Base-by-base conservation (phyloP, 495 filamentous ascomycete genomes). In the Xylaria intraflava region DNA sequence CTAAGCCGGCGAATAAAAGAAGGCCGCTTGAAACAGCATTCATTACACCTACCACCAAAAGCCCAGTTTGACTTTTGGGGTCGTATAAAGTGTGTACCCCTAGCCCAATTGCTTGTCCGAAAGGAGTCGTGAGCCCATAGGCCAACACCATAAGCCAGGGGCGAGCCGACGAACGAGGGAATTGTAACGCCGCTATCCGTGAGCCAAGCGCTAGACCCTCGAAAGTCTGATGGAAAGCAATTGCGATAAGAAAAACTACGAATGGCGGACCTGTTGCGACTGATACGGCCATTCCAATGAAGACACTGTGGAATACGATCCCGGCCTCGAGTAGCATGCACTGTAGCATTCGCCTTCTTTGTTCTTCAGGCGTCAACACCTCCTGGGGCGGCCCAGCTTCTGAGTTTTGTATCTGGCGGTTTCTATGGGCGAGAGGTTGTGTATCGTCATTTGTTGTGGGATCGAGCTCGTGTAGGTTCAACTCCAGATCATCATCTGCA, bases 71-170 rank as follows among this genome's bases (percentile, higher is more conserved):
- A 60, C 85, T 89, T 30, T 78, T 76, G 17, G 92, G 92, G 58
- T 93, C 88, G 65, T 96, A 97, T 23, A 95, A 69, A 26, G 81
- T 83, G 65, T 95, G 89, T 16, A 95, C 77, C 19, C 83, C 71
- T 8, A 97, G 72, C 0, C 92, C 92, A 45, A 96, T 86, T 2
- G 89, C 89, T 65, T 97, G 92, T 11, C 92, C 92, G 33, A 95
- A 71, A 1, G 92, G 92, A 1, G 92, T 96, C 1, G 92, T 97
- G 38, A 84, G 82, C 22, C 92, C 92, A 61, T 94, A 97, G 2
- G 92, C 89, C 7, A 93, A 73, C 4, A 86, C 87, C 92, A 97
- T 97, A n/a, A 95, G 76, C 90, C 90, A 96, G 10, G 92, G 92
- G 73, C 65, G 78, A 68, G 62, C 70, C 43, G 57, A 75, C 19